Percentiles rank a stretch among this genome's conserved stretches.
phyloP scores from a whole-genome alignment of 768 basidiomycete genomes.

The Lactarius vividus region DNA sequence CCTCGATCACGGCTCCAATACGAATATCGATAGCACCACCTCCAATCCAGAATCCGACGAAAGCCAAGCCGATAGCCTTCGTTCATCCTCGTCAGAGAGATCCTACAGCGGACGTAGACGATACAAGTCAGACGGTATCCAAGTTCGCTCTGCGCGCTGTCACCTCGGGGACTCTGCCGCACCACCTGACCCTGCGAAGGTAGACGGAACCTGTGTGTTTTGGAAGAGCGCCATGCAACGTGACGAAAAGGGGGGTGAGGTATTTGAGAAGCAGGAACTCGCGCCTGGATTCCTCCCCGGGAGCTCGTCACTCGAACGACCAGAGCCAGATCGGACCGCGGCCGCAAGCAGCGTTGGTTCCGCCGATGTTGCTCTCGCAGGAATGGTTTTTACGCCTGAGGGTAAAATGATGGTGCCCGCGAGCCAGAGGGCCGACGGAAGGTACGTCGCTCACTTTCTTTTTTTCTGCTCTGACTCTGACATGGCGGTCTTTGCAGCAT shows the following conservation, averaged over 20 bases:
- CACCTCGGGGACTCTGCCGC: slow-evolving; percentile 6
- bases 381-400: slow-evolving; percentile 8
- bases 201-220: slow-evolving; percentile 2
- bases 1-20: background rate
- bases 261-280: background rate
- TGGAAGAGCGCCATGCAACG: background rate
- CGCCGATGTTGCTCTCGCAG: slow-evolving; percentile 3
- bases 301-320: background rate
- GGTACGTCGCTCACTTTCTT: background rate
- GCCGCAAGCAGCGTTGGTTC: background rate
- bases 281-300: background rate
- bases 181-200: background rate
- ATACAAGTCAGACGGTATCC: slow-evolving; percentile 19
- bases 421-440: slow-evolving; percentile 22
- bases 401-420: slow-evolving; percentile 17
- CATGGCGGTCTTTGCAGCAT: background rate
- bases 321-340: background rate
- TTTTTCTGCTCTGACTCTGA: background rate
- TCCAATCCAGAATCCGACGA: background rate
- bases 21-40: too few relatives aligned
- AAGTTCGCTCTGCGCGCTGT: slow-evolving; percentile 1
- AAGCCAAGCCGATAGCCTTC: background rate
- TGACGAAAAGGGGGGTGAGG: background rate
- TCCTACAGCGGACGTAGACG: slow-evolving; percentile 2
- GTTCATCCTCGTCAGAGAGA: background rate